Evolutionary conservation across 768 basidiomycete genomes (phyloP).

Genomic region (Rhodotorula kratochvilovae): DNA sequence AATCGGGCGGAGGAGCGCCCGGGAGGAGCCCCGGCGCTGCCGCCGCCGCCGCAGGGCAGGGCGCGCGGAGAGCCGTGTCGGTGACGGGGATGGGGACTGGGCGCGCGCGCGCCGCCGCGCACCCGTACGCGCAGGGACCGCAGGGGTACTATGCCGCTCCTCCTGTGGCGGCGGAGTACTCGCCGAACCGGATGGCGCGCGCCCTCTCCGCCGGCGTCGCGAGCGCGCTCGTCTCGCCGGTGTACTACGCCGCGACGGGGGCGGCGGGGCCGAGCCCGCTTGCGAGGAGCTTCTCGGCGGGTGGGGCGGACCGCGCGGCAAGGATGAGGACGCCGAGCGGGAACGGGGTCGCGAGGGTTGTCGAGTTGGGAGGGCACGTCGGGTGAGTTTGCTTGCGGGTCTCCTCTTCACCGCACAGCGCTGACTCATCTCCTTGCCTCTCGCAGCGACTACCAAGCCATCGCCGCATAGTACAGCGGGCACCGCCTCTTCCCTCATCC

Average conservation of each 20-base stretch:
- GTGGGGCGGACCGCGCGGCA: background rate
- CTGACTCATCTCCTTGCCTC: background rate
- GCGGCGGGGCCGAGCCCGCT: conserved; percentile 1
- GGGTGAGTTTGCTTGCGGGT: background rate
- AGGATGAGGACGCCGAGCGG: conserved; percentile 1
- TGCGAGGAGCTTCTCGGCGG: conserved; percentile 27
- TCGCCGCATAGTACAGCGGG: conserved; percentile 1
- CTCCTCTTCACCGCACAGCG: background rate
- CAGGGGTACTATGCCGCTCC: background rate
- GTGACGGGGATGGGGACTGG: too few species aligned
- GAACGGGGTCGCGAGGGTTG: conserved; percentile 2
- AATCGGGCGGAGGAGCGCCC: background rate
- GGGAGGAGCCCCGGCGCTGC: background rate
- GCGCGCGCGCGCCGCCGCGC: too few species aligned
- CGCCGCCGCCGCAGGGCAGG: too few species aligned
- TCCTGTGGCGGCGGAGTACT: background rate
- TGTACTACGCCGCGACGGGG: too few species aligned
- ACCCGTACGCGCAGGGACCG: background rate
- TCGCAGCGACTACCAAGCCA: background rate
- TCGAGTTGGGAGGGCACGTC: background rate
- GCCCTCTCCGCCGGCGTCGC: background rate
- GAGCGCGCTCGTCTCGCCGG: background rate
- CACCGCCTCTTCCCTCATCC: background rate
- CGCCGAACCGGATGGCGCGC: background rate
- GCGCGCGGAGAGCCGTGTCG: too few species aligned